Evolutionary conservation across 2,329 filamentous ascomycete genomes (phyloP).

Genomic region (Boeremia lycopersici): DNA sequence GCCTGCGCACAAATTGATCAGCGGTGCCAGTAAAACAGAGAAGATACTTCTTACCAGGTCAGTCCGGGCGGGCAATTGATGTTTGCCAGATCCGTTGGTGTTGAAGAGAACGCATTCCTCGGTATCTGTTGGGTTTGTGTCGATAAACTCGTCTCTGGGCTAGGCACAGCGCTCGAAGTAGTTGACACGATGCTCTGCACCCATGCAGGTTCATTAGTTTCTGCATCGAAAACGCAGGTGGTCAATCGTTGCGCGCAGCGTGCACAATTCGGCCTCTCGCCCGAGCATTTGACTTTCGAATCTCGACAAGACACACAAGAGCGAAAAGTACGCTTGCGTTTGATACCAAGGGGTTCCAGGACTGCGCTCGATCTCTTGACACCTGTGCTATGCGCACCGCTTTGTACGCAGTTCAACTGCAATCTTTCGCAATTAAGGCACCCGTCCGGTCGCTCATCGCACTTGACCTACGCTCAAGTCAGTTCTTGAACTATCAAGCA

Average conservation of each 20-base stretch:
- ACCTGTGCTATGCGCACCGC: slow-evolving; percentile 22
- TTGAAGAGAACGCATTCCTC: slow-evolving; percentile 17
- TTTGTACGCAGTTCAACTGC: slow-evolving; percentile 37
- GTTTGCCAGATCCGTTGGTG: slow-evolving; percentile 17
- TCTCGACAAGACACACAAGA: slow-evolving; percentile 40
- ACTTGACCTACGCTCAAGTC: slow-evolving; percentile 33
- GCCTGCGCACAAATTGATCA: slow-evolving; percentile 17
- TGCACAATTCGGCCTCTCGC: slow-evolving; percentile 38
- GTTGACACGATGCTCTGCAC: slow-evolving; percentile 34
- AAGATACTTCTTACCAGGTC: slow-evolving; percentile 23
- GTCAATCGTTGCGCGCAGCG: slow-evolving; percentile 35
- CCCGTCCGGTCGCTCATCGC: slow-evolving; percentile 39
- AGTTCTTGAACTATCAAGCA: background rate
- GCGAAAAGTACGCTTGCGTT: slow-evolving; percentile 40
- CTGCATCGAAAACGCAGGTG: slow-evolving; percentile 37
- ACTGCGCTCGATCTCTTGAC: slow-evolving; percentile 23
- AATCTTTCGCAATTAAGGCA: slow-evolving; percentile 41
- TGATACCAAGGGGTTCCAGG: slow-evolving; percentile 34
- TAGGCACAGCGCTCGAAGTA: slow-evolving; percentile 10
- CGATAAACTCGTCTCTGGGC: slow-evolving; percentile 17
- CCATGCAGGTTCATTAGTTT: slow-evolving; percentile 40
- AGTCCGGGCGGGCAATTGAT: slow-evolving; percentile 31
- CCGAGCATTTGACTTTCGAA: slow-evolving; percentile 42
- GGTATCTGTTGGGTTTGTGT: slow-evolving; percentile 23
- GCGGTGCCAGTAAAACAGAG: background rate